Percentiles rank a stretch among this genome's conserved stretches.
phyloP scores from a whole-genome alignment of 2,329 filamentous ascomycete species.

The Rosellinia necatrix region DNA sequence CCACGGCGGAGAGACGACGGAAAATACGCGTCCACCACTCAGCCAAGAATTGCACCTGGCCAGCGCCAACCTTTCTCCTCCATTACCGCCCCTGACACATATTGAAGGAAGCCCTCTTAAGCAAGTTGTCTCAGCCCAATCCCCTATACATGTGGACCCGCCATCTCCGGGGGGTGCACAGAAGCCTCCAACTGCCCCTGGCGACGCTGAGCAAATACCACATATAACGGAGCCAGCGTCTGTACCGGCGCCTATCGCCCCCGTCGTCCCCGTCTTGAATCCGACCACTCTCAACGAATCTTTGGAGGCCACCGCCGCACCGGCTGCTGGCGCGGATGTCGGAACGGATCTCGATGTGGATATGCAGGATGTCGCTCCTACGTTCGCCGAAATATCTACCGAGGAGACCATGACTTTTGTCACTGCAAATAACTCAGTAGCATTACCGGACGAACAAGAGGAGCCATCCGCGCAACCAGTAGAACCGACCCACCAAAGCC shows the following conservation, averaged over 20 bases:
- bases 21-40: slow-evolving; percentile 26
- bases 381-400: background rate
- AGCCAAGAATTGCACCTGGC: slow-evolving; percentile 15
- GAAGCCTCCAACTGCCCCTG: background rate
- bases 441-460: background rate
- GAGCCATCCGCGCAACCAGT: slow-evolving; percentile 22
- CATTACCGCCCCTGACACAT: slow-evolving; percentile 17
- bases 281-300: background rate
- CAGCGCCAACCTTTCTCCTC: slow-evolving; percentile 10
- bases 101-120: slow-evolving; percentile 29
- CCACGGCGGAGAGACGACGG: slow-evolving; percentile 30
- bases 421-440: background rate
- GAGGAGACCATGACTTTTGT: slow-evolving; percentile 7
- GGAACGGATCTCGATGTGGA: slow-evolving; percentile 10
- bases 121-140: slow-evolving; percentile 26
- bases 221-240: slow-evolving; percentile 17
- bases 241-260: too few species aligned
- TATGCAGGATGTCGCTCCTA: slow-evolving; percentile 13
- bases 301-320: background rate
- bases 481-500: background rate
- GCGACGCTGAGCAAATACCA: background rate
- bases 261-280: slow-evolving; percentile 7
- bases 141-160: slow-evolving; percentile 9
- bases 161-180: background rate
- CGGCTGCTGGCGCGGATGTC: background rate